Evolutionary conservation across 352 stramenopile species (phyloP).

Genomic region (Phytophthora tubulina): DNA sequence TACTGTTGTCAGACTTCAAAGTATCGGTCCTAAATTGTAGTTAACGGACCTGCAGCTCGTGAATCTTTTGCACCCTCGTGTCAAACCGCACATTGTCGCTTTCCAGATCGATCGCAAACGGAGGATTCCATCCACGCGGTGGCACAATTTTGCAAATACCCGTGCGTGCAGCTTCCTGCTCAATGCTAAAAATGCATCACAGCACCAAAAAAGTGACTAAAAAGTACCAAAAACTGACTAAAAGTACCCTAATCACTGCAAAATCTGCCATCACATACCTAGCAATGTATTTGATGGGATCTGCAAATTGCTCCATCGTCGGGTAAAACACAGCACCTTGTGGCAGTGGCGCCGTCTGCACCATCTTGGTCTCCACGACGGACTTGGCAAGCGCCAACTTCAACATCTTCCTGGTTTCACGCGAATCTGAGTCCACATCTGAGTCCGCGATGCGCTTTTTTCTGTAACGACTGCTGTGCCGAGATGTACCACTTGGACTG

Average conservation of each 20-base stretch:
- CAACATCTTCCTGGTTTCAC: constrained; percentile 61
- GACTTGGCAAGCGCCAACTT: constrained; percentile 69
- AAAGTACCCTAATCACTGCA: not conserved
- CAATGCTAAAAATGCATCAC: constrained; percentile 54
- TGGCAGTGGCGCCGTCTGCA: constrained; percentile 41
- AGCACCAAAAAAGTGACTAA: not conserved
- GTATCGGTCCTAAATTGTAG: not conserved
- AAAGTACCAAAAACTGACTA: not conserved
- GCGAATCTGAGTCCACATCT: constrained; percentile 35
- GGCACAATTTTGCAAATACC: constrained; percentile 99
- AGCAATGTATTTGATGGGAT: constrained; percentile 91
- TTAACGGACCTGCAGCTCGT: constrained; percentile 66
- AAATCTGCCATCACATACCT: constrained; percentile 44
- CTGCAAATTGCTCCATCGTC: constrained; percentile 87
- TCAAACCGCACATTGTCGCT: constrained; percentile 75
- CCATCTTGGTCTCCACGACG: constrained; percentile 62
- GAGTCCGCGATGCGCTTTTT: constrained; percentile 47
- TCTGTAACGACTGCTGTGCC: constrained; percentile 41
- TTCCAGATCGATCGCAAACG: constrained; percentile 77
- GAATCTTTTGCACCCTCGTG: constrained; percentile 95
- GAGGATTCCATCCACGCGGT: constrained; percentile 93
- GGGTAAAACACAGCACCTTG: constrained; percentile 76
- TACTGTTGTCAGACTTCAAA: not conserved
- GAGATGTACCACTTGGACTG: constrained; percentile 44
- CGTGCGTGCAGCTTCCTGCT: constrained; percentile 60